Evolutionary conservation across 495 filamentous ascomycete species (phyloP), one percentile per base, ranked within the genome.

Genomic region (Ramalina intermedia): DNA sequence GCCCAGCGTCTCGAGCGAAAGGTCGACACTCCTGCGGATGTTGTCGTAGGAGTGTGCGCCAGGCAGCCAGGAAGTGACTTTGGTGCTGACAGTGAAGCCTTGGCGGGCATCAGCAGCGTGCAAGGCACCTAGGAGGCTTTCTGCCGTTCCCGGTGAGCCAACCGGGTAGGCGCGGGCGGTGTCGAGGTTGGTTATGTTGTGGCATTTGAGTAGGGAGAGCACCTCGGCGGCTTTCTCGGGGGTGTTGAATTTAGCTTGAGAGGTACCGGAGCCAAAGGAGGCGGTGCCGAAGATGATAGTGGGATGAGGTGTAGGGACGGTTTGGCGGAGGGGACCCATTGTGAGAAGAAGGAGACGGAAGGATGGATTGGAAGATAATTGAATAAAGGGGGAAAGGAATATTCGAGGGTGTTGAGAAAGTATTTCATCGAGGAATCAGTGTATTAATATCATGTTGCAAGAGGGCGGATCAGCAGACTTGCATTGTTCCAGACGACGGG

Each of bases 151-250:
- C 16, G 41, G 46, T 4, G 52, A 46, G 8, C 40, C 38, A 6
- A 47, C 43, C 1, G 58, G 51, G 43, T 61, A 64, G 37, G 42
- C 50, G 29, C 61, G 54, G 12, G 56, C 60, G 33, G 58, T 63
- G 41, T 64, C 62, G 38, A 64, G 35, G 7, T 3, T 33, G 6
- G 1, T 33, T 33, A 7, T n/a, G 47, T 40, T 18, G 14, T 54
- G 52, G 20, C 24, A 6, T 18, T 47, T 47, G 47, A 61, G 60
- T 3, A 43, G 20, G 41, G 60, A 49, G 6, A 63, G 52, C 6
- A 59, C 24, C 4, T 26, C 17, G 27, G 53, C 18, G n/a, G 58
- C 54, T 24, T 52, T 60, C 47, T 55, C 49, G 6, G 41, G 39
- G 1, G 53, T 49, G 40, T 56, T 53, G 47, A 53, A 62, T 37